phyloP scores from a whole-genome alignment of 208 protist species.

The Leishmania lainsoni region DNA sequence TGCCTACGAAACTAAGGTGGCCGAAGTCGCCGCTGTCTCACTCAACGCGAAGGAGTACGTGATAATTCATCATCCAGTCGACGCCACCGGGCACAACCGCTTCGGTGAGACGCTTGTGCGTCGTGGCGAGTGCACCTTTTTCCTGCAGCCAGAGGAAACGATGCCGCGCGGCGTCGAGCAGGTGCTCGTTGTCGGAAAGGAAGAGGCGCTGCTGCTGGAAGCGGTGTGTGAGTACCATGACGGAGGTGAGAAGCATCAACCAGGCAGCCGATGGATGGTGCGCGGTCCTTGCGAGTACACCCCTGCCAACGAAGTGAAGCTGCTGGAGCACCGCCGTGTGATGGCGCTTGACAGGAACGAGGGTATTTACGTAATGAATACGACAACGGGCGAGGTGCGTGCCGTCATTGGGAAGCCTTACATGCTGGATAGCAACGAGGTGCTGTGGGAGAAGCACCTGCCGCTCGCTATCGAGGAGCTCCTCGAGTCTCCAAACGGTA shows the following conservation, averaged over 20 bases:
- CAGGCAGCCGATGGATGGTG: conserved; percentile 96
- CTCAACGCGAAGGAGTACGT: conserved; percentile 92
- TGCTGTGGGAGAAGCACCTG: conserved; percentile 95
- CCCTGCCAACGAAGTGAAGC: conserved; percentile 86
- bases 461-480: conserved; percentile 91
- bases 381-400: conserved; percentile 85
- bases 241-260: conserved; percentile 44
- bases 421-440: conserved; percentile 94
- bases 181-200: conserved; percentile 87
- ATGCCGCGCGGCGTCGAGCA: conserved; percentile 85
- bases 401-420: conserved; percentile 91
- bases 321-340: conserved; percentile 87
- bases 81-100: conserved; percentile 55
- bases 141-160: conserved; percentile 94
- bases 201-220: conserved; percentile 95
- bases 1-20: conserved; percentile 84
- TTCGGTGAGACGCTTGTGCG: conserved; percentile 89
- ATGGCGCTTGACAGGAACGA: conserved; percentile 97
- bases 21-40: conserved; percentile 70
- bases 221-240: conserved; percentile 82
- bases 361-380: conserved; percentile 97
- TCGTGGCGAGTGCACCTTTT: conserved; percentile 92
- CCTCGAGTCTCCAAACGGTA: conserved; percentile 63
- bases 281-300: conserved; percentile 93
- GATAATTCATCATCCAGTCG: conserved; percentile 92